Conservation (phyloP, 257 asterid species). For the Plantago major region DNA sequence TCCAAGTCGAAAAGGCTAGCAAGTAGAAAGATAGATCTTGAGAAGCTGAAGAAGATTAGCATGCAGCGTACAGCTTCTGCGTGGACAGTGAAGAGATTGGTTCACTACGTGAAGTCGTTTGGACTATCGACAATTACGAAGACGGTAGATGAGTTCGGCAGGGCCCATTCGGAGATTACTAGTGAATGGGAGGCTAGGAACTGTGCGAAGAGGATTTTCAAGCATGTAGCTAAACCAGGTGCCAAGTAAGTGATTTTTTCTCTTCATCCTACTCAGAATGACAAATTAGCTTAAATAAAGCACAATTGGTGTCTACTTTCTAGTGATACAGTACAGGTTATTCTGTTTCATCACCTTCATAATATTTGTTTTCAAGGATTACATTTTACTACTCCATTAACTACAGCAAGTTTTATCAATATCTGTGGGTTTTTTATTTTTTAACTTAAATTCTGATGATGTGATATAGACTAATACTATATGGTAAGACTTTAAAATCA, state of each 20-base stretch:
- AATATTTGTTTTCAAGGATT: too few relatives aligned
- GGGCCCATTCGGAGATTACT: slow-evolving; percentile 32
- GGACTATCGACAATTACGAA: slow-evolving; percentile 51
- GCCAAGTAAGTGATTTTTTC: slow-evolving; percentile 38
- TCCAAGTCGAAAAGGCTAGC: slow-evolving; percentile 28
- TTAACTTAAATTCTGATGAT: too few relatives aligned
- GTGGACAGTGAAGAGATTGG: slow-evolving; percentile 55
- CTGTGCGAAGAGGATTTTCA: slow-evolving; percentile 52
- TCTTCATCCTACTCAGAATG: too few relatives aligned
- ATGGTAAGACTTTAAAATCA: too few relatives aligned
- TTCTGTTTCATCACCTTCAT: too few relatives aligned
- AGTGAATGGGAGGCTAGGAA: slow-evolving; percentile 54
- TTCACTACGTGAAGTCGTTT: slow-evolving; percentile 43
- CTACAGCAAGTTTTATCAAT: too few relatives aligned
- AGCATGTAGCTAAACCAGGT: slow-evolving; percentile 52
- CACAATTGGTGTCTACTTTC: too few relatives aligned
- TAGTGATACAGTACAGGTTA: too few relatives aligned
- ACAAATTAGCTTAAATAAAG: too few relatives aligned
- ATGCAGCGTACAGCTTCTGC: slow-evolving; percentile 43
- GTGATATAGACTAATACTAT: too few relatives aligned
- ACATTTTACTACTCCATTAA: too few relatives aligned
- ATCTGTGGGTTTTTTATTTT: too few relatives aligned
- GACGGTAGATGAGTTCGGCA: slow-evolving; percentile 42
- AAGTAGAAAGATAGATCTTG: slow-evolving; percentile 50
- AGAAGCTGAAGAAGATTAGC: slow-evolving; percentile 44